phyloP scores from a whole-genome alignment of 2,329 filamentous ascomycete species.

The Didymella arachidicola region DNA sequence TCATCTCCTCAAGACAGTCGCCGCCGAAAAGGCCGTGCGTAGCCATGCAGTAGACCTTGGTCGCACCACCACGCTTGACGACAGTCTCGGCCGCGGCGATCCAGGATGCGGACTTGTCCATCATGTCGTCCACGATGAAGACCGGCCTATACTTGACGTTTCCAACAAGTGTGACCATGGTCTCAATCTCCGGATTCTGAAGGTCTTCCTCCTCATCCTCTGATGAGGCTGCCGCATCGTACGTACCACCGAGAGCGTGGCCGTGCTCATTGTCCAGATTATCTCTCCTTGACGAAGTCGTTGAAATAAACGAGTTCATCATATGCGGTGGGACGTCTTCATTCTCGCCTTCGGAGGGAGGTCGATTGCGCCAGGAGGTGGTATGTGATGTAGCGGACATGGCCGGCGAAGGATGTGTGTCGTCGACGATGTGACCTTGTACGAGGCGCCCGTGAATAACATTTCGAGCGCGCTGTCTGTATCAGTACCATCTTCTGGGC shows the following conservation, averaged over 20 bases:
- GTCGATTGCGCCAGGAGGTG: conserved; percentile 55
- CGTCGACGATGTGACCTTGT: conserved; percentile 94
- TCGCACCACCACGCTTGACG: conserved; percentile 88
- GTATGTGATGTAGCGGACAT: conserved; percentile 69
- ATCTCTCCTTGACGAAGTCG: conserved; percentile 69
- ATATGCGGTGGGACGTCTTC: conserved; percentile 76
- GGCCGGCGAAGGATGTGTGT: conserved; percentile 83
- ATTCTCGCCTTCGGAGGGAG: conserved; percentile 57
- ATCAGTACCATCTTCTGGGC: conserved; percentile 18
- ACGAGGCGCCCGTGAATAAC: conserved; percentile 91
- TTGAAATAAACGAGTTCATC: conserved; percentile 82
- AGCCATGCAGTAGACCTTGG: conserved; percentile 96
- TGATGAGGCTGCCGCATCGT: conserved; percentile 80
- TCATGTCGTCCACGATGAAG: conserved; percentile 98
- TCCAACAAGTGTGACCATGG: conserved; percentile 96
- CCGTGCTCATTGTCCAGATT: conserved; percentile 60
- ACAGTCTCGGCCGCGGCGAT: conserved; percentile 97
- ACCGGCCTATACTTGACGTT: conserved; percentile 89
- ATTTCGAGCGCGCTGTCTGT: conserved; percentile 72
- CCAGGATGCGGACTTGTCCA: conserved; percentile 96
- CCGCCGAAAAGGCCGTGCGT: conserved; percentile 95
- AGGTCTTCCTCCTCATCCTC: conserved; percentile 95
- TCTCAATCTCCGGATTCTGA: conserved; percentile 80
- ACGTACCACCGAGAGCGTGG: conserved; percentile 80
- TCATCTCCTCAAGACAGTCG: conserved; percentile 87